Evolutionary conservation across 2,329 filamentous ascomycete species (phyloP).

Genomic region (Blastomyces parvus): DNA sequence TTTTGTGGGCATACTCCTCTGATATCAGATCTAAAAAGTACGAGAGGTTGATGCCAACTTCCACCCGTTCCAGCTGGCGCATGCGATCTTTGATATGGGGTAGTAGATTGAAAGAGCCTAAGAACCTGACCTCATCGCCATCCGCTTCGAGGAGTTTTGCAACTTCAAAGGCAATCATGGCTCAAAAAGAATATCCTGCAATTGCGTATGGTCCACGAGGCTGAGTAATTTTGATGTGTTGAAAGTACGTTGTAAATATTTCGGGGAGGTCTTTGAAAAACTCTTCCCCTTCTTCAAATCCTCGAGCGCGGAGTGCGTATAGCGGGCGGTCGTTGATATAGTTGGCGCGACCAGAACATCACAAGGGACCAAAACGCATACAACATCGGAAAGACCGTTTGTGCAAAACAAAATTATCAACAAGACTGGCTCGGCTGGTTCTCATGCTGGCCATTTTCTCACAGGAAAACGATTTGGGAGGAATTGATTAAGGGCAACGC

Average conservation of each 20-base stretch:
- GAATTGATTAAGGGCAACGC: background rate
- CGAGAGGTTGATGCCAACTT: constrained; percentile 30
- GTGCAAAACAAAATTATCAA: background rate
- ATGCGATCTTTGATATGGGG: constrained; percentile 39
- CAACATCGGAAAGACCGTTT: background rate
- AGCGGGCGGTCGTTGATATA: constrained; percentile 36
- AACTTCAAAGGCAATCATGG: constrained; percentile 44
- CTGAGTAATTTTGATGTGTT: constrained; percentile 35
- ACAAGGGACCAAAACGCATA: background rate
- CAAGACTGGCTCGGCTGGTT: background rate
- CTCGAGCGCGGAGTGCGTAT: constrained; percentile 39
- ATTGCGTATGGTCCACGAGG: constrained; percentile 45
- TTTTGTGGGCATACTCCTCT: constrained; percentile 21
- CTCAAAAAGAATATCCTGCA: constrained; percentile 44
- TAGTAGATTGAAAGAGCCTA: constrained; percentile 39
- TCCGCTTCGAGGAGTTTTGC: constrained; percentile 37
- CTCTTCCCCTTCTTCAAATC: constrained; percentile 34
- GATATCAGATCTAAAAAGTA: constrained; percentile 33
- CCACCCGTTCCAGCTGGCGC: constrained; percentile 30
- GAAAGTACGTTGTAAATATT: constrained; percentile 32
- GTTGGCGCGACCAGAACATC: constrained; percentile 3
- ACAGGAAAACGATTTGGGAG: background rate
- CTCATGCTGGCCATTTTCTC: background rate
- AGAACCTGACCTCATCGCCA: constrained; percentile 30
- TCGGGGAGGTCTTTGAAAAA: constrained; percentile 35